Conservation (phyloP, 1,284 basidiomycete species). For the Erythrobasidium hasegawianum region DNA sequence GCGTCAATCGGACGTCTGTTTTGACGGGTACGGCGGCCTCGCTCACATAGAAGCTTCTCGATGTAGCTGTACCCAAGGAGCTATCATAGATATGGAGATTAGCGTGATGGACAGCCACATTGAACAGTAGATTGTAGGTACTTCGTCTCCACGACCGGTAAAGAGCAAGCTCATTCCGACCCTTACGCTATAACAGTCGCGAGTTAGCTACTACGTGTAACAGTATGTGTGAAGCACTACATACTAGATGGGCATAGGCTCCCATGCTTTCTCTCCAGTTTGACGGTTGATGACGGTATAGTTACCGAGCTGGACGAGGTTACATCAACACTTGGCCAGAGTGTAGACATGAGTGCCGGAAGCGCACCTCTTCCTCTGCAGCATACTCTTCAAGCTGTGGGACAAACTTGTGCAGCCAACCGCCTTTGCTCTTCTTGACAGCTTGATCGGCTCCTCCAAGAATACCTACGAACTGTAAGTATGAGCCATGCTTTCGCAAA, state of each 20-base stretch:
- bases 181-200: neutral
- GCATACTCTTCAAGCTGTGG: conserved; percentile 27
- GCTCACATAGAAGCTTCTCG: neutral
- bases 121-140: neutral
- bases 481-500: neutral
- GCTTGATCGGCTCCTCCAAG: conserved; percentile 9
- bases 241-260: conserved; percentile 38
- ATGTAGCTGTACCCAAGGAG: conserved; percentile 20
- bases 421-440: neutral
- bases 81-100: neutral
- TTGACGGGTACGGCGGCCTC: no score
- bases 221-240: conserved; percentile 11
- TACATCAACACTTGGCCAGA: neutral
- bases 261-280: conserved; percentile 36
- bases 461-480: neutral
- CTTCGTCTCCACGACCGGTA: conserved; percentile 14
- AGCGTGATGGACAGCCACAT: neutral
- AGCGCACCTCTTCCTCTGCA: conserved; percentile 14
- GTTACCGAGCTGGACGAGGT: conserved; percentile 37
- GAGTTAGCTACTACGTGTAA: no score
- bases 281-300: conserved; percentile 34
- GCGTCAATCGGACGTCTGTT: no score
- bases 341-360: no score
- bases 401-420: conserved; percentile 19
- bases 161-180: conserved; percentile 34